Evolutionary conservation across 371 early-diverging fungal genomes (phyloP), one percentile per base, ranked within the genome.

Genomic region (Mucor indicus): DNA sequence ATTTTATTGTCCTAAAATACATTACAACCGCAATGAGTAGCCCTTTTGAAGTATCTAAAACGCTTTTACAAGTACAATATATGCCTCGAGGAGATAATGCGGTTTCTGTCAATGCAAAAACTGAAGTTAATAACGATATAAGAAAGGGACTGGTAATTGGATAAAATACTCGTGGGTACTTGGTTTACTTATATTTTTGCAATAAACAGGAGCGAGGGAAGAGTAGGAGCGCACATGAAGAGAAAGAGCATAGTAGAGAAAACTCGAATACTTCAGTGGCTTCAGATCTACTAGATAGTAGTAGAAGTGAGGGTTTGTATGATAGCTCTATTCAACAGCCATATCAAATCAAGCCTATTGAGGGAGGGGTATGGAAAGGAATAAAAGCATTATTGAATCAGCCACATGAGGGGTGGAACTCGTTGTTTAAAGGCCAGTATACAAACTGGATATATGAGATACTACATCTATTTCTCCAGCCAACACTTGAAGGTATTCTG

Each of bases 21-120:
- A 45, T 89, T 10, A 80, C 86, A 0, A 70, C 81, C 0, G 84
- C 87, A 38, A 38, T 87, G 6, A 72, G 83, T 11, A 77, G 80
- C 10, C 94, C 93, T 0, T 87, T 90, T 50, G 88, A 84, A 51
- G 82, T 84, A 3, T 81, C 83, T 2, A 84, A 83, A 42, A 92
- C 89, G 8, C 60, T 94, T 16, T 58, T 90, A 36, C 91, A 91
- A 66, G 86, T 90, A 15, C 92, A 91, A 67, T 86, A 87, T 51
- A 46, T 84, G 52, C 90, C 91, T 39, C 77, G 69, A 45, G 75
- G 75, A 59, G 67, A 64, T 38, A 58, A 51, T 12, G 61, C 76
- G 33, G 45, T 72, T 5, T 30, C 57, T 25, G 57, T 64, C 25
- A 30, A 41, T 35, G 31, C 44, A 5, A 39, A 33, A 24, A 53